These are phyloP conservation scores for Solanum chiquidenum DNA, from an alignment of 257 asterid species.

Conservation along the genomic window DNA sequence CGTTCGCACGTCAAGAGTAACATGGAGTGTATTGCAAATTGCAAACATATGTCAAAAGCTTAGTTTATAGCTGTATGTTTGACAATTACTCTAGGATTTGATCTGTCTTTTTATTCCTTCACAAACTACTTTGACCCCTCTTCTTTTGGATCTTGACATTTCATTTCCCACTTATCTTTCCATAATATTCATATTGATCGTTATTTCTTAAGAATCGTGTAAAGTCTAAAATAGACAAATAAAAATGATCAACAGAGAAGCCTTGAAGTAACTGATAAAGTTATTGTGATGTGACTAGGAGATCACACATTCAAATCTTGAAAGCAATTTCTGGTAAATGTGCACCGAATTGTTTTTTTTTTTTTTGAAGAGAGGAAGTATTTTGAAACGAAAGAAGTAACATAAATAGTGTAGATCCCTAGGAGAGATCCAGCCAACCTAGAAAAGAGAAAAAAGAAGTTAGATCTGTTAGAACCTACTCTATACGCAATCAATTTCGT, in stretches of 20 bases:
- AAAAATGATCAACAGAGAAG: too few relatives aligned
- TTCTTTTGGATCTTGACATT: not conserved
- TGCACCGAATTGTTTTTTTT: fast-evolving
- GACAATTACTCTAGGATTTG: not conserved
- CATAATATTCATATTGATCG: too few relatives aligned
- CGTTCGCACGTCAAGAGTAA: not conserved
- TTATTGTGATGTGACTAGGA: fast-evolving
- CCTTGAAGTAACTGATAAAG: too few relatives aligned
- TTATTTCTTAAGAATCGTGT: too few relatives aligned
- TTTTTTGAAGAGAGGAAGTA: not conserved
- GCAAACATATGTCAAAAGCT: not conserved
- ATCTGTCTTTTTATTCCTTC: not conserved
- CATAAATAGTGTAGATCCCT: not conserved
- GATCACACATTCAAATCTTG: not conserved
- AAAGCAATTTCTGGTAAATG: too few relatives aligned
- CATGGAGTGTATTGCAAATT: not conserved
- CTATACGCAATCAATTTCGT: not conserved
- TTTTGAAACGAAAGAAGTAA: not conserved
- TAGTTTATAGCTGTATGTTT: not conserved
- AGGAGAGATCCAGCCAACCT: not conserved
- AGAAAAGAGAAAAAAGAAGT: not conserved
- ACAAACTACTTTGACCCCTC: not conserved
- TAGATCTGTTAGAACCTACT: not conserved
- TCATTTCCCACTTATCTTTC: not conserved
- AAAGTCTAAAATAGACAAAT: fast-evolving